Percentiles rank a stretch among this genome's conserved stretches.
These are phyloP conservation scores for Aspergillus sp. DNA, from an alignment of 2,329 filamentous ascomycete genomes.

Conservation along the genomic window DNA sequence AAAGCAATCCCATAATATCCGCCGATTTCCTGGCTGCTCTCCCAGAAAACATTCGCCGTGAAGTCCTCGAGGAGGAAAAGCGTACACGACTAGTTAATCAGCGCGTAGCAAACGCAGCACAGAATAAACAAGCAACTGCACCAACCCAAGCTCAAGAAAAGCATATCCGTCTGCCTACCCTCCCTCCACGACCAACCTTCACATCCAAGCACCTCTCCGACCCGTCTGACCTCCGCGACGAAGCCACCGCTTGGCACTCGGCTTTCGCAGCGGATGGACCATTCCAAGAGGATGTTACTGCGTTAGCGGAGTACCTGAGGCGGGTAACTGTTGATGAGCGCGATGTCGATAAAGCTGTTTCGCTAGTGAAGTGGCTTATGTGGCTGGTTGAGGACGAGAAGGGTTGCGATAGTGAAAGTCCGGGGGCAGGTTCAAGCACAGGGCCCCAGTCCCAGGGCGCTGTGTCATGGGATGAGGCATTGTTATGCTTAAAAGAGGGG, in stretches of 20 bases:
- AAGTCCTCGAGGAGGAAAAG: constrained; percentile 74
- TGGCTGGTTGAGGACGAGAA: constrained; percentile 40
- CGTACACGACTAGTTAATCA: constrained; percentile 60
- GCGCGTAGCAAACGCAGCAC: constrained; percentile 38
- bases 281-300: constrained; percentile 72
- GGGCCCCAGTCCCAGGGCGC: constrained; percentile 17
- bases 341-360: constrained; percentile 72
- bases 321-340: constrained; percentile 73
- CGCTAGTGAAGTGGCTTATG: constrained; percentile 65
- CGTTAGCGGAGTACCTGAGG: constrained; percentile 70
- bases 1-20: constrained; percentile 51
- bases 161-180: constrained; percentile 46
- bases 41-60: constrained; percentile 74
- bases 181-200: constrained; percentile 58
- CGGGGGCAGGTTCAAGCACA: neutral
- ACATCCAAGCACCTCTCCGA: constrained; percentile 57
- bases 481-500: constrained; percentile 41
- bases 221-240: constrained; percentile 66
- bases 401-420: neutral
- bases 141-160: constrained; percentile 23
- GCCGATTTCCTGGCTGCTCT: constrained; percentile 76
- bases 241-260: constrained; percentile 72
- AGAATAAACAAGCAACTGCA: constrained; percentile 3
- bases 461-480: constrained; percentile 35
- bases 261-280: constrained; percentile 74